These are phyloP conservation scores for Penicillium flavigenum DNA, from an alignment of 495 filamentous ascomycete species.

Conservation along the genomic window DNA sequence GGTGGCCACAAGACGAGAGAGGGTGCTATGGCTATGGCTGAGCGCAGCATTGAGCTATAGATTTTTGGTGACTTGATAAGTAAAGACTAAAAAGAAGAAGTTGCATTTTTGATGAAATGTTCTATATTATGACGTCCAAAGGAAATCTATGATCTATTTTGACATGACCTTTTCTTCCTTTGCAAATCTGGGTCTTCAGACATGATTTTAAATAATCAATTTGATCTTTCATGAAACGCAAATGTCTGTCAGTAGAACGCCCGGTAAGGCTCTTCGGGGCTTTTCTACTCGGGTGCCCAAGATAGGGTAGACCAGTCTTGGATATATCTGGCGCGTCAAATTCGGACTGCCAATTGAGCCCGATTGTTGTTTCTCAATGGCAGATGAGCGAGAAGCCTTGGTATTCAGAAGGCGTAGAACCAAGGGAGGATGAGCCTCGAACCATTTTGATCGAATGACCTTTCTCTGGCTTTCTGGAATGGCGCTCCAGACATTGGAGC, in stretches of 20 bases:
- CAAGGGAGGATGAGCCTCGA: neutral
- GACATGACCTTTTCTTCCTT: neutral
- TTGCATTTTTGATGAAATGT: slow-evolving; percentile 13
- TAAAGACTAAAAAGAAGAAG: slow-evolving; percentile 10
- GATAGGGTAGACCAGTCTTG: neutral
- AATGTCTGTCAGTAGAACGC: neutral
- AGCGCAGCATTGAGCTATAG: slow-evolving; percentile 62
- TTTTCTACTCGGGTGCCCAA: neutral
- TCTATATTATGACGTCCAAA: slow-evolving; percentile 9
- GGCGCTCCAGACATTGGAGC: neutral
- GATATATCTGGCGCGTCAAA: neutral
- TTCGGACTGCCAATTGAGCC: neutral
- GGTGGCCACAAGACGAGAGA: slow-evolving; percentile 90
- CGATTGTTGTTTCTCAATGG: neutral
- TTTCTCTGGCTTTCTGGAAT: neutral
- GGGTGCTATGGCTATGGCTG: slow-evolving; percentile 84
- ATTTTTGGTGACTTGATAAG: neutral
- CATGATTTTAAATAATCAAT: neutral
- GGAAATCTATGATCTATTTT: slow-evolving; percentile 2
- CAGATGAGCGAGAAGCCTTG: neutral
- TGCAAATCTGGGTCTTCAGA: neutral
- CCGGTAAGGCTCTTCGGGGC: neutral
- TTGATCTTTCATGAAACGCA: neutral
- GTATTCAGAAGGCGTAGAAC: neutral
- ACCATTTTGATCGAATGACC: no score